Base-by-base conservation (phyloP, 768 basidiomycete genomes). In the Cyclocybe cylindracea region DNA sequence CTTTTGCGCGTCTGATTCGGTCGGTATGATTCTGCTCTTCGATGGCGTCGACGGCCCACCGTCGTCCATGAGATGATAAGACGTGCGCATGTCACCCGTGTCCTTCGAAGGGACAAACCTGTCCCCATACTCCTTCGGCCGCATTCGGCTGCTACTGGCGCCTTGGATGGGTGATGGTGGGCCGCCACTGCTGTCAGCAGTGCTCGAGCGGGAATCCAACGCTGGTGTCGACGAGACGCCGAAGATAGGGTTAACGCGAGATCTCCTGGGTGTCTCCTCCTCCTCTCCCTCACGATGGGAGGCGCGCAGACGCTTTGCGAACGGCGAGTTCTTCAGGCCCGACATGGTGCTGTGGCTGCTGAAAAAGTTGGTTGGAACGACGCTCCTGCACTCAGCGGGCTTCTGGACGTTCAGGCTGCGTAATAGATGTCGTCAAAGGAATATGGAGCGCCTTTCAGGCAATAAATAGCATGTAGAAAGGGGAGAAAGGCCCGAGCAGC, bases 241-340 rank as follows among this genome's bases (percentile, higher is more conserved):
- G 61, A 86, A 86, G 46, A 83, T 75, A 11, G 79, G 75, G 46
- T 81, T 62, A 4, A 60, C 54, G 42, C 60, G 46, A 7, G 50
- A 31, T 33, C 52, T 60, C 44, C 41, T 57, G 13, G 53, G 53
- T 18, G 44, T 48, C 16, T 31, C 16, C 40, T 77, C 77, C 46
- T 85, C 82, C 52, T 86, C 85, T 38, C 61, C 65, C 33, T 87
- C 85, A 60, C 79, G 76, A 54, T 87, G 83, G 4, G 85, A 78
- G 10, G 86, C 86, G 39, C 89, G 83, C n/a, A 91, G 77, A 10
- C 89, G 83, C 64, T 91, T 91, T 39, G 87, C 89, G 70, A 89
- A 91, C 1, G 86, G 87, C 62, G 89, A 90, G 70, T 91, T 90
- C 76, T 87, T 89, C 70, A 91, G 79, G 49, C 82, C 82, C 51